A percentile compares a stretch with the other conserved stretches of the same genome.
Conservation (phyloP, 177 flowering plant genomes). For the Vitis hybrid region DNA sequence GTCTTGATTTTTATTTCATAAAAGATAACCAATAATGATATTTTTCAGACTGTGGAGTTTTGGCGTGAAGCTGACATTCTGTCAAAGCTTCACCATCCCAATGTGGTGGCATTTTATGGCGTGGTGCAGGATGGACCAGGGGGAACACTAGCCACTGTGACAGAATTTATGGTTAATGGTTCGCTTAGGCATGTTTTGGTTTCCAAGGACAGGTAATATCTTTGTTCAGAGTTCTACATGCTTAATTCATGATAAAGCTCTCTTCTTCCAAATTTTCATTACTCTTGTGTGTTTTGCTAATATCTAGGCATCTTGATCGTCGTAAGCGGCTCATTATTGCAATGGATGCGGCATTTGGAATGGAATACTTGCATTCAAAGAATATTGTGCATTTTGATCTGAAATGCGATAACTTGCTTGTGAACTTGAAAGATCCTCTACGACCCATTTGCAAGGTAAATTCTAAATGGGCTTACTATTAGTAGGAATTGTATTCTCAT, state of each 20-base stretch:
- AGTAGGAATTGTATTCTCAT: background rate
- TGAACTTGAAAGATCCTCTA: conserved; percentile 36
- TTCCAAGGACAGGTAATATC: conserved; percentile 30
- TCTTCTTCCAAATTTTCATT: background rate
- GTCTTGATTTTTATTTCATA: too few species aligned
- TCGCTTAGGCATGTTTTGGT: conserved; percentile 39
- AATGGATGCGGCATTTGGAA: conserved; percentile 47
- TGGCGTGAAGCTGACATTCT: conserved; percentile 37
- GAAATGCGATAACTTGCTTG: conserved; percentile 41
- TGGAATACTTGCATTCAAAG: conserved; percentile 41
- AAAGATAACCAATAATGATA: background rate
- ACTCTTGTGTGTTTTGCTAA: background rate
- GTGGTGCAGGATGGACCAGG: conserved; percentile 40
- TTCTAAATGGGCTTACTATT: too few species aligned
- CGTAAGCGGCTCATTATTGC: conserved; percentile 36
- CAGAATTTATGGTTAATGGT: conserved; percentile 39
- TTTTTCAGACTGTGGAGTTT: conserved; percentile 25
- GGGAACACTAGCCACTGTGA: conserved; percentile 37
- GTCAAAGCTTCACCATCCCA: conserved; percentile 43
- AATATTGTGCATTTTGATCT: conserved; percentile 42
- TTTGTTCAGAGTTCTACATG: background rate
- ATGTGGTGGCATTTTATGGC: conserved; percentile 42
- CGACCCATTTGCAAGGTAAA: conserved; percentile 43
- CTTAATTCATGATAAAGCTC: background rate
- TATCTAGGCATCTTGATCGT: conserved; percentile 31